Evolutionary conservation across 768 basidiomycete genomes (phyloP).

Genomic region (Boletus eberwhitei): DNA sequence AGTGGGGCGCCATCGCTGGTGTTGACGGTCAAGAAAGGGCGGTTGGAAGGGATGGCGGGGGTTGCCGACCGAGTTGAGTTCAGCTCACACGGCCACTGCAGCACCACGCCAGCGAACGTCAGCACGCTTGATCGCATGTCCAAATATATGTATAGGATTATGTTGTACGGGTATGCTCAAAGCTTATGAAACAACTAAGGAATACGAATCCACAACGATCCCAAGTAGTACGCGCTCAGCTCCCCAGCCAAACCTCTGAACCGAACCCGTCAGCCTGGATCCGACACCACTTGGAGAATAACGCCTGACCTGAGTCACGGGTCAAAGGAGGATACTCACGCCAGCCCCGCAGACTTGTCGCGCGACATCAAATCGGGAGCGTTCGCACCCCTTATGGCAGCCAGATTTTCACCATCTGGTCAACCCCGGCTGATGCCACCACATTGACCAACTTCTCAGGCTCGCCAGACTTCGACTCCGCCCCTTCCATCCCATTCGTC

Average conservation of each 20-base stretch:
- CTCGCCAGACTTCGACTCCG: conserved; percentile 30
- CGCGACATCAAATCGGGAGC: conserved; percentile 1
- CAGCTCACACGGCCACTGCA: conserved; percentile 25
- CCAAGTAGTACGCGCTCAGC: conserved; percentile 23
- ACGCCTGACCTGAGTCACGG: conserved; percentile 16
- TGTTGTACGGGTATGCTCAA: conserved; percentile 36
- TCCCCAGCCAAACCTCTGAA: conserved; percentile 3
- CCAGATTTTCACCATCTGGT: conserved; percentile 67
- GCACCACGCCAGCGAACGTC: neutral
- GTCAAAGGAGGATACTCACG: conserved; percentile 14
- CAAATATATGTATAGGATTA: conserved; percentile 23
- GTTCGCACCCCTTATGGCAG: conserved; percentile 41
- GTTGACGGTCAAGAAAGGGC: conserved; percentile 4
- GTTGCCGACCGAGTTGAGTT: conserved; percentile 26
- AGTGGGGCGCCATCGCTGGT: conserved; percentile 65
- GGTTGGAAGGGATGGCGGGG: conserved; percentile 30
- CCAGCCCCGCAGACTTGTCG: conserved; percentile 9
- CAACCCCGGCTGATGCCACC: conserved; percentile 65
- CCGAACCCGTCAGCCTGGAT: conserved; percentile 6
- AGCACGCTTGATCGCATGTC: neutral
- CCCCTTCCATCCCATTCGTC: conserved; percentile 37
- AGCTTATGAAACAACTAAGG: conserved; percentile 16
- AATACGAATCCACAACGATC: conserved; percentile 28
- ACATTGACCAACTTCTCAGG: conserved; percentile 64
- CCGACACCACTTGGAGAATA: neutral